phyloP scores from a whole-genome alignment of 371 early-diverging fungal genomes.

The Nosema granulosis region DNA sequence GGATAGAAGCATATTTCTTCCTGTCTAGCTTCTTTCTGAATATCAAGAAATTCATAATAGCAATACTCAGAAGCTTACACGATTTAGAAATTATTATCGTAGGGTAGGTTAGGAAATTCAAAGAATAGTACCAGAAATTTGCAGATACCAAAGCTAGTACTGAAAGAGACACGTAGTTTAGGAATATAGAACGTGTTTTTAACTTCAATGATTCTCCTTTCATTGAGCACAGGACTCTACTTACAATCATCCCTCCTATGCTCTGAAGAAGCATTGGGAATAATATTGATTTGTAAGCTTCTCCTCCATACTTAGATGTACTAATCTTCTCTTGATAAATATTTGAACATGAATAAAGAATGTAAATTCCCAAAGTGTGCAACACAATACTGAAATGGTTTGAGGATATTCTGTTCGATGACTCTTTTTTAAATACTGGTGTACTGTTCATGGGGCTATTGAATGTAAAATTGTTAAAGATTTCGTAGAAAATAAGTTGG shows the following conservation, averaged over 20 bases:
- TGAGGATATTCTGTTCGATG: no score
- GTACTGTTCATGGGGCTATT: no score
- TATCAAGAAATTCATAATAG: conserved; percentile 82
- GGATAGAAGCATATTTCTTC: conserved; percentile 77
- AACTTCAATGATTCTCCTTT: not conserved
- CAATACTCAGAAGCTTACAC: conserved; percentile 89
- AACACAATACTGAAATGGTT: conserved; percentile 3
- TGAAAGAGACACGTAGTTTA: conserved; percentile 20
- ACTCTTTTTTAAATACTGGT: no score
- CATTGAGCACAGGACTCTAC: not conserved
- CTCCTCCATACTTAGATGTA: conserved; percentile 11
- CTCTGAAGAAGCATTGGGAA: conserved; percentile 19
- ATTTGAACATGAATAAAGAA: conserved; percentile 20
- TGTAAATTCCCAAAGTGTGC: conserved; percentile 25
- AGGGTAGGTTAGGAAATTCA: conserved; percentile 87
- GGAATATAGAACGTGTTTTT: not conserved
- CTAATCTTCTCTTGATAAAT: conserved; percentile 37
- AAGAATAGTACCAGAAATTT: conserved; percentile 82
- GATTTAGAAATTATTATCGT: conserved; percentile 89
- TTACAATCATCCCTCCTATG: conserved; percentile 13
- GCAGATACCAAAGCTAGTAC: conserved; percentile 67
- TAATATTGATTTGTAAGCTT: conserved; percentile 9
- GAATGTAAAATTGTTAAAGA: no score
- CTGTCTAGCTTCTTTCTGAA: conserved; percentile 76
- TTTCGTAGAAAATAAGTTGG: no score